Base-by-base conservation (phyloP, 345 rosid species). In the Clausena lansium region DNA sequence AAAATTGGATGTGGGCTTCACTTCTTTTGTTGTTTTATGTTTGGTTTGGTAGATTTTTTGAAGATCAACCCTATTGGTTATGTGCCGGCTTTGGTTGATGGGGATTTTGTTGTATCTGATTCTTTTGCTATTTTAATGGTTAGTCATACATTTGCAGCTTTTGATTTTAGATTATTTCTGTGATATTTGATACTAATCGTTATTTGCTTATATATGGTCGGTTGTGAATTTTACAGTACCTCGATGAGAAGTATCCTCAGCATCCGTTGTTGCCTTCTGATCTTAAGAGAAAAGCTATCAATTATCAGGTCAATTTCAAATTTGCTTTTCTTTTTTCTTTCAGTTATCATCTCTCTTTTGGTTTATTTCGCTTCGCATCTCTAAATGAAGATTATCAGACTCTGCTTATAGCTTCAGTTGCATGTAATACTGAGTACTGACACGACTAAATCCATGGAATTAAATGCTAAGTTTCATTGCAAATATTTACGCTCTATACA, bases 231-330 rank as follows among this genome's bases (percentile, higher is more conserved):
- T 73, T 73, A 7, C 79, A 95, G 98, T 93, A 93, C 84, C 75
- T 95, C 73, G 98, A 95, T 78, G 97, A 91, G 81, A 92, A 91
- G 81, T 93, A 88, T 81, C 98, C 97, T 63, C 87, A 93, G 62
- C 84, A 78, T 71, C 89, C 95, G 20, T 30, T 95, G 13, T 82
- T 95, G 80, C 98, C 97, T 50, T 74, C 74, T 71, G 92, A 91
- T 86, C 83, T 89, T 79, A 82, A 66, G 52, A 92, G 85, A 61
- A 88, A 81, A 55, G 97, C 93, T 59, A 70, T 95, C 52, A 91
- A 89, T 80, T 87, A 81, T 81, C 94, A 93, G 92, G 98, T 95
- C 70, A 14, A 61, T 15, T 61, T 57, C 11, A 17, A 5, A 15
- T 19, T 70, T 30, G 15, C 5, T 25, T 19, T 70, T 52, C 35